Base-by-base conservation (phyloP, 768 basidiomycete species). In the Lentinula sp. region DNA sequence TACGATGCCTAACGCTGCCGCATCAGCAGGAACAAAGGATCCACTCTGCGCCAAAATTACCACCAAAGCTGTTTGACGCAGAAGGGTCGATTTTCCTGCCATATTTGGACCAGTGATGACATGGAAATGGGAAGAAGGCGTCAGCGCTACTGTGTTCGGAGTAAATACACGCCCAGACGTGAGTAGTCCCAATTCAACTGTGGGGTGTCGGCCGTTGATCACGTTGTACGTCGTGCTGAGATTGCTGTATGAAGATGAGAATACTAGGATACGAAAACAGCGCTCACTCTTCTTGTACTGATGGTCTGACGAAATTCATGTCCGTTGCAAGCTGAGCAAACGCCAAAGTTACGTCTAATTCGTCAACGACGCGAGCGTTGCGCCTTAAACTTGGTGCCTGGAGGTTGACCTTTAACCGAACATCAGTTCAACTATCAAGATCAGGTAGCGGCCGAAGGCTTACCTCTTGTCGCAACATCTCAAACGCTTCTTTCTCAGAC, bases 51-150 rank as follows among this genome's bases (percentile, higher is more conserved):
- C 96, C 9, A 99, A 79, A 60, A 98, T 88, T 6, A 88, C 78
- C 62, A 97, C 89, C 36, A 98, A 79, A 15, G 96, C 96, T 0
- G 86, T 91, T 70, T 97, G 95, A 33, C 96, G 89, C 39, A 99
- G 81, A 28, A 93, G 79, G 0, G 96, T 98, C 2, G 93, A 95
- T 73, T 99, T 99, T 57, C 91, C 91, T 6, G 90, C 93, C 92
- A 94, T 95, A 67, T 97, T 98, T 0, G 96, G 95, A 0, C 95
- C 95, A 6, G 95, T 98, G 63, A 98, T 90, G 59, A 83, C 70
- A 65, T 96, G 95, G 9, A 97, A 67, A 33, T 83, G 85, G 15
- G 87, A 85, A 12, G 74, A 67, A 0, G 84, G 76, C 3, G 76
- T 76, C 67, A 98, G 79, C 15, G 76, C 65, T 20, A 94, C 79